phyloP scores from a whole-genome alignment of 306 rosid species.

The Cucumis hystrix region DNA sequence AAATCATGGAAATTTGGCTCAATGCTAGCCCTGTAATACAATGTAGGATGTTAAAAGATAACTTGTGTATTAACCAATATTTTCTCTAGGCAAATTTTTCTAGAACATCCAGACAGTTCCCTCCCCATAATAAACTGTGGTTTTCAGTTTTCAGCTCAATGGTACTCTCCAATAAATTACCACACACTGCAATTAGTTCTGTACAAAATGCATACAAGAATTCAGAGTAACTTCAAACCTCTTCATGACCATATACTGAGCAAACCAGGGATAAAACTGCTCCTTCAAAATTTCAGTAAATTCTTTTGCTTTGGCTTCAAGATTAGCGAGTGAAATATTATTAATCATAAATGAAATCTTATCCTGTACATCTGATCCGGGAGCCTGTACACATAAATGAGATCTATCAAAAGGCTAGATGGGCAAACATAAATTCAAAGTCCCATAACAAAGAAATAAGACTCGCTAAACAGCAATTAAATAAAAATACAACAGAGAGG shows the following conservation, averaged over 20 bases:
- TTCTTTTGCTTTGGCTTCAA: slow-evolving; percentile 72
- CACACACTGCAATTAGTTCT: background rate
- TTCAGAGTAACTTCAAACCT: slow-evolving; percentile 32
- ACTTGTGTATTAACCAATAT: background rate
- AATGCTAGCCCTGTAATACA: slow-evolving; percentile 70
- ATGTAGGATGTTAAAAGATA: background rate
- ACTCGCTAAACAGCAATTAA: background rate
- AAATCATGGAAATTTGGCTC: slow-evolving; percentile 95
- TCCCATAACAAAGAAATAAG: background rate
- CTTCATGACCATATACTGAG: slow-evolving; percentile 98
- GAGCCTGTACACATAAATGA: slow-evolving; percentile 49
- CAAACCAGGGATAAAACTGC: slow-evolving; percentile 92
- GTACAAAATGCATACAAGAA: background rate
- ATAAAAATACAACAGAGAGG: background rate
- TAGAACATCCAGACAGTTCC: background rate
- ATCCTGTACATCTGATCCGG: slow-evolving; percentile 92
- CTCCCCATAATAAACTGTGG: background rate
- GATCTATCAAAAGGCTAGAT: background rate
- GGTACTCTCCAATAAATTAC: background rate
- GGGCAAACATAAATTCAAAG: background rate
- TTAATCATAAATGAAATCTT: slow-evolving; percentile 87
- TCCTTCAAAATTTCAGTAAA: slow-evolving; percentile 63
- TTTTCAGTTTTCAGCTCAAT: background rate
- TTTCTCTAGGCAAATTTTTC: background rate
- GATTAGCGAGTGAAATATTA: slow-evolving; percentile 60